A percentile compares a stretch with the other conserved stretches of the same genome.
phyloP scores from a whole-genome alignment of 2,329 filamentous ascomycete genomes.

The Arthrinium phaeospermum region DNA sequence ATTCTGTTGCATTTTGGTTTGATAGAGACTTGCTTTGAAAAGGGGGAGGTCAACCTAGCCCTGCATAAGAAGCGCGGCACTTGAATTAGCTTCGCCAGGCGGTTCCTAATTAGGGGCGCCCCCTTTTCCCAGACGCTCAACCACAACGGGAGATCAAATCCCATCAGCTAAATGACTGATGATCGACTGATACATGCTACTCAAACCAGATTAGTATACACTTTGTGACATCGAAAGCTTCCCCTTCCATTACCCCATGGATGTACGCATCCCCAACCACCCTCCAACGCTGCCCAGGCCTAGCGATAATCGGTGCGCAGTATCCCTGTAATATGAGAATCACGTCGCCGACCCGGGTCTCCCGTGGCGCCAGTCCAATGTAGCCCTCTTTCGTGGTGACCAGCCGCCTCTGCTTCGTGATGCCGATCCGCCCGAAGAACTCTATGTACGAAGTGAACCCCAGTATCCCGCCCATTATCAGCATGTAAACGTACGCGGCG shows the following conservation, averaged over 20 bases:
- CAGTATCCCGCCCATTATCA: conserved; percentile 9
- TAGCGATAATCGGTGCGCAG: conserved; percentile 23
- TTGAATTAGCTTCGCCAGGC: too few species aligned
- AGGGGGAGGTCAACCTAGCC: too few species aligned
- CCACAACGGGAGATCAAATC: too few species aligned
- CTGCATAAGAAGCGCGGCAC: too few species aligned
- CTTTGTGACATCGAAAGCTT: conserved; percentile 15
- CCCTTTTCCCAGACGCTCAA: too few species aligned
- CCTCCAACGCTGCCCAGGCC: conserved; percentile 21
- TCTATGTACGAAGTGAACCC: conserved; percentile 18
- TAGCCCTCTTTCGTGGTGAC: conserved; percentile 25
- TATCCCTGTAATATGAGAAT: conserved; percentile 25
- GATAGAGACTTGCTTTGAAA: too few species aligned
- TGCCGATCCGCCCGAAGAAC: conserved; percentile 21
- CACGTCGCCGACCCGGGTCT: conserved; percentile 22
- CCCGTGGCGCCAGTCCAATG: conserved; percentile 24
- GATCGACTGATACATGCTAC: too few species aligned
- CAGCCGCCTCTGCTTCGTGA: conserved; percentile 24
- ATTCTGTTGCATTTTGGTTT: too few species aligned
- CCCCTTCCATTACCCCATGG: conserved; percentile 27
- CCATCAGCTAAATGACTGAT: too few species aligned
- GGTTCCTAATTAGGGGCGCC: too few species aligned
- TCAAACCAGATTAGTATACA: not conserved
- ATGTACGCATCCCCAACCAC: conserved; percentile 25
- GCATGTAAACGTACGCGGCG: not conserved